A percentile compares a stretch with the other conserved stretches of the same genome.
Evolutionary conservation across 2,329 filamentous ascomycete species (phyloP).

Genomic region (Cytospora mali): DNA sequence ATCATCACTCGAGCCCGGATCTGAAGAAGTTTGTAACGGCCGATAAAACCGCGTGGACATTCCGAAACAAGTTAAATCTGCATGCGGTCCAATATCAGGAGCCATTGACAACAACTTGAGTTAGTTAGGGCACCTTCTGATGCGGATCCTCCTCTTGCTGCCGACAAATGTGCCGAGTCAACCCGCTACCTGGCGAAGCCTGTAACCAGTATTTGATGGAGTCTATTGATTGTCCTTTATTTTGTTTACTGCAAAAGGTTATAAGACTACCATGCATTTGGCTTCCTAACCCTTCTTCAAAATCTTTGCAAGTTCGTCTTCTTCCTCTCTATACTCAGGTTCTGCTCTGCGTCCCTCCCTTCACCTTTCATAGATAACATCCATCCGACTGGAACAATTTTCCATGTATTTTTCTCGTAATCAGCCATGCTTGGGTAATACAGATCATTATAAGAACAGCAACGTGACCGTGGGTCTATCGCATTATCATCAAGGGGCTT

Average conservation of each 20-base stretch:
- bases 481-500: conserved; percentile 14
- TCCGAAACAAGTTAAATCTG: conserved; percentile 16
- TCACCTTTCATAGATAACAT: background rate
- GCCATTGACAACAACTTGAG: background rate
- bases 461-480: conserved; percentile 1
- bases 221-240: too few species aligned
- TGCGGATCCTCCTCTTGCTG: background rate
- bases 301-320: background rate
- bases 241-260: too few species aligned
- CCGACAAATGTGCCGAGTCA: background rate
- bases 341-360: background rate
- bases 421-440: background rate
- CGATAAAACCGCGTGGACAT: conserved; percentile 9
- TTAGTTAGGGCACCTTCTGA: background rate
- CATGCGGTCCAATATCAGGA: background rate
- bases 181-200: background rate
- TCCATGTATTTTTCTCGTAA: background rate
- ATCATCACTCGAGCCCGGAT: background rate
- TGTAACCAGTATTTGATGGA: too few species aligned
- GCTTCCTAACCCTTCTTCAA: conserved; percentile 1
- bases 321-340: background rate
- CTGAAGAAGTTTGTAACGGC: background rate
- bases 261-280: too few species aligned
- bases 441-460: background rate
- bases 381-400: background rate